These are phyloP conservation scores for Pythium sukuiense DNA, from an alignment of 352 stramenopile genomes.

Conservation along the genomic window DNA sequence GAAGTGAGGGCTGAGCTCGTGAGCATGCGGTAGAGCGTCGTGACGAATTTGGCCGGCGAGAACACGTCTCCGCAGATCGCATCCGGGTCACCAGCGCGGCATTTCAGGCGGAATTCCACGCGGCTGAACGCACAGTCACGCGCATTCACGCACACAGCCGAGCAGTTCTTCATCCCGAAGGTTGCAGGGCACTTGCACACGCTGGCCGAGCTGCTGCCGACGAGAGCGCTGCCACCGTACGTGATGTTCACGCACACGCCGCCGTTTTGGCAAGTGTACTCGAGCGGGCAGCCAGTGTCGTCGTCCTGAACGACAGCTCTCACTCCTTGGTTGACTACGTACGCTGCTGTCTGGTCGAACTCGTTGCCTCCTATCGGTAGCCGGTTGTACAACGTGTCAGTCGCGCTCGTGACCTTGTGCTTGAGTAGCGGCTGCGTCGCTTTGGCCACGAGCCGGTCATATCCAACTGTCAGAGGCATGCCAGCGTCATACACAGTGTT, in stretches of 20 bases:
- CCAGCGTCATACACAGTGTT: slow-evolving; percentile 57
- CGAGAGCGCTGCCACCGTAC: slow-evolving; percentile 3
- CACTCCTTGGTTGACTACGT: slow-evolving; percentile 46
- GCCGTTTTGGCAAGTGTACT: slow-evolving; percentile 57
- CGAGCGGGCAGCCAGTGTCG: slow-evolving; percentile 60
- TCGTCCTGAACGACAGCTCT: slow-evolving; percentile 52
- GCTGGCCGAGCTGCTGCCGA: slow-evolving; percentile 13
- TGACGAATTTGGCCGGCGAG: slow-evolving; percentile 36
- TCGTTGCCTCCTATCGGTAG: slow-evolving; percentile 57
- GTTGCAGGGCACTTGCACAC: slow-evolving; percentile 46
- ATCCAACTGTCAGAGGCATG: slow-evolving; percentile 48
- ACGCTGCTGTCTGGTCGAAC: slow-evolving; percentile 25
- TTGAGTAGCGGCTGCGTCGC: slow-evolving; percentile 44
- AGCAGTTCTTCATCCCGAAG: slow-evolving; percentile 66
- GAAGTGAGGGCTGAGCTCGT: slow-evolving; percentile 33
- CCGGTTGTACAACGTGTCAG: slow-evolving; percentile 42
- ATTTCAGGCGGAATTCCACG: slow-evolving; percentile 41
- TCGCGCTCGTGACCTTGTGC: slow-evolving; percentile 37
- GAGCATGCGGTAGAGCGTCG: slow-evolving; percentile 61
- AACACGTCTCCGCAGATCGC: slow-evolving; percentile 47
- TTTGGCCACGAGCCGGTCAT: slow-evolving; percentile 56
- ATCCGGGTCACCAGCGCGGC: slow-evolving; percentile 18
- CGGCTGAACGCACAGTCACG: slow-evolving; percentile 56
- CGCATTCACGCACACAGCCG: slow-evolving; percentile 35
- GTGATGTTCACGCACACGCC: slow-evolving; percentile 42